Evolutionary conservation across 2,329 filamentous ascomycete genomes (phyloP), one percentile per base, ranked within the genome.

Genomic region (Arthrobotrys sinensis): DNA sequence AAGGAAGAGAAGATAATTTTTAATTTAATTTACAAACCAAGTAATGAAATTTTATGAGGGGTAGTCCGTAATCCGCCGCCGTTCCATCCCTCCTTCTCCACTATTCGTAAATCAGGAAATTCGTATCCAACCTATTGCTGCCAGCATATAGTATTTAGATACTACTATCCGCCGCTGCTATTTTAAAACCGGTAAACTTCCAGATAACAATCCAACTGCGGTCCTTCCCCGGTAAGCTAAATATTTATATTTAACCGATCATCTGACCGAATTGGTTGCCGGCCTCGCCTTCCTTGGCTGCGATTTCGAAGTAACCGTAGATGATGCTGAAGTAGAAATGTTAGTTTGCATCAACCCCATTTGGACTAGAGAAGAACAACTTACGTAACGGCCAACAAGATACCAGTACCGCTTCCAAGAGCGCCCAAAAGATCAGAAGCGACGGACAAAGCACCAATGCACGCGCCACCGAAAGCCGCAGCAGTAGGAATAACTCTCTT

Each of bases 231-330:
- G 46, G 43, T 32, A 14, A 2, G 14, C 5, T 32, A 57, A 36
- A 43, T 38, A 36, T 63, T 53, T 34, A 34, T 45, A 19, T 67
- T 72, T 82, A 82, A 80, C 73, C 78, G 52, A 82, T 79, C 52
- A 82, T 81, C 60, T 82, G 81, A 38, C 81, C 81, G 32, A 92
- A 86, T 36, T 78, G 75, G 81, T 93, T 93, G 79, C 91, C 89
- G 86, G 98, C 91, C 85, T 99, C 96, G 83, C 96, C 96, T 86
- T 99, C 96, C 87, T 97, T 97, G 83, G 96, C 96, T 24, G 96
- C 96, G 83, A 99, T 99, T 86, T 99, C 96, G 83, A 99, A 99
- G 88, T 99, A 99, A 81, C 94, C 93, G 86, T 99, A 99, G 86
- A 99, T 99, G 85, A 99, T 99, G 80, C 93, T 96, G 82, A 14